Evolutionary conservation across 129 eudicot species (phyloP).

Genomic region (Centella asiatica): DNA sequence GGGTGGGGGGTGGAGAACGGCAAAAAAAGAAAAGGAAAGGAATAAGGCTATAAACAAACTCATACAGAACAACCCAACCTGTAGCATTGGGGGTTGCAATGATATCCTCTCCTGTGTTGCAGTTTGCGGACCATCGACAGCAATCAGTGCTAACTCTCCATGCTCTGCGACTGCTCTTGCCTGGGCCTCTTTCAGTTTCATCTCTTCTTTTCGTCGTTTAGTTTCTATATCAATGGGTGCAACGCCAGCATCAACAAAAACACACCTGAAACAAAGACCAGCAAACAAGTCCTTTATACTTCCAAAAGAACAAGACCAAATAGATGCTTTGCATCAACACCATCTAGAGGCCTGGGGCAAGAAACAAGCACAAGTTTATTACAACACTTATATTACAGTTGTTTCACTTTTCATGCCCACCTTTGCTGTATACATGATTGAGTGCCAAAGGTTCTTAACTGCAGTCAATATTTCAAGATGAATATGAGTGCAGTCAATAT

Average conservation of each 20-base stretch:
- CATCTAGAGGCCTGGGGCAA: not conserved
- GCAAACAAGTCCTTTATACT: not conserved
- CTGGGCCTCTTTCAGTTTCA: slow-evolving; percentile 70
- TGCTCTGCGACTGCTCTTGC: slow-evolving; percentile 83
- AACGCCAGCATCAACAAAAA: slow-evolving; percentile 98
- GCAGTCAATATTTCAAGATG: no score
- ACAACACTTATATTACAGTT: not conserved
- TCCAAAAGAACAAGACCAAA: not conserved
- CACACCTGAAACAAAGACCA: slow-evolving; percentile 46
- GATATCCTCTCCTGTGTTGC: slow-evolving; percentile 67
- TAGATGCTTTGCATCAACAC: not conserved
- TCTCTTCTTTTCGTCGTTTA: slow-evolving; percentile 76
- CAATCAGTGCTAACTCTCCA: slow-evolving; percentile 85
- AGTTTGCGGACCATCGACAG: slow-evolving; percentile 77
- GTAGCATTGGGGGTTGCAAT: slow-evolving; percentile 89
- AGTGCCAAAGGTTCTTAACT: no score
- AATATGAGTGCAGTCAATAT: no score
- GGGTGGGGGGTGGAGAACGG: no score
- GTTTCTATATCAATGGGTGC: slow-evolving; percentile 86
- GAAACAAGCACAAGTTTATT: not conserved
- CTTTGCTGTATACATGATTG: not conserved
- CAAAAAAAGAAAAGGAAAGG: not conserved
- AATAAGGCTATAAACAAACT: not conserved
- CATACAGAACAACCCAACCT: slow-evolving; percentile 29
- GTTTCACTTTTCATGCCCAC: not conserved